Base-by-base conservation (phyloP, 352 stramenopile genomes). In the Globisporangium echinulatum region DNA sequence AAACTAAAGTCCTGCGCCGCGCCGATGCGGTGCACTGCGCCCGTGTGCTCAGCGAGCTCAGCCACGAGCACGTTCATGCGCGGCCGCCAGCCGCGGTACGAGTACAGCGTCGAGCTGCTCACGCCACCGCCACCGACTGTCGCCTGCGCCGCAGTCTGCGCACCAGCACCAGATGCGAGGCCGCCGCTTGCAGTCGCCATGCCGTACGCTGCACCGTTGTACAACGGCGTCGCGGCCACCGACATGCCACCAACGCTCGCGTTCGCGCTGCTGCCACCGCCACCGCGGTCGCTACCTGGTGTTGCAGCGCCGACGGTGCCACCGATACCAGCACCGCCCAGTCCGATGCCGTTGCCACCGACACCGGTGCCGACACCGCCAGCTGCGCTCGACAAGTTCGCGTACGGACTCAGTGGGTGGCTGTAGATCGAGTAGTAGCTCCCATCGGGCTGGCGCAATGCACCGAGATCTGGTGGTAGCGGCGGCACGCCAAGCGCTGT, bases 1-100 rank as follows among this genome's bases (percentile, higher is more conserved):
- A 98, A 99, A 33, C 84, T 92, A 68, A 98, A 90, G 70, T 99
- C 97, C 54, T 97, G 85, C 4, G 96, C 88, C 14, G 98, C 84
- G 51, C 84, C 88, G 46, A 99, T 79, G 17, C 94, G 87, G 64
- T 96, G 90, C 3, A 99, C 94, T 49, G 96, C 86, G 11, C 79
- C 92, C 0, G 71, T 91, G 71, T 99, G 97, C 62, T 98, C 97
- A 1, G 72, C 80, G 51, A 98, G 66, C 58, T 93, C 83, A 7
- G 85, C 86, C 15, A 93, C 83, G 9, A 95, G 61, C 1, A 92
- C 75, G 40, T 90, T 93, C 62, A 92, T 90, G 25, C 84, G 81
- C 40, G 86, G 86, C 13, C 86, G 80, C 86, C 86, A 96, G 56
- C 90, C 88, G 10, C 83, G 79, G 49, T 74, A 74, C 11, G 74